Conservation (phyloP, 306 rosid genomes). For the Rosa chinensis region DNA sequence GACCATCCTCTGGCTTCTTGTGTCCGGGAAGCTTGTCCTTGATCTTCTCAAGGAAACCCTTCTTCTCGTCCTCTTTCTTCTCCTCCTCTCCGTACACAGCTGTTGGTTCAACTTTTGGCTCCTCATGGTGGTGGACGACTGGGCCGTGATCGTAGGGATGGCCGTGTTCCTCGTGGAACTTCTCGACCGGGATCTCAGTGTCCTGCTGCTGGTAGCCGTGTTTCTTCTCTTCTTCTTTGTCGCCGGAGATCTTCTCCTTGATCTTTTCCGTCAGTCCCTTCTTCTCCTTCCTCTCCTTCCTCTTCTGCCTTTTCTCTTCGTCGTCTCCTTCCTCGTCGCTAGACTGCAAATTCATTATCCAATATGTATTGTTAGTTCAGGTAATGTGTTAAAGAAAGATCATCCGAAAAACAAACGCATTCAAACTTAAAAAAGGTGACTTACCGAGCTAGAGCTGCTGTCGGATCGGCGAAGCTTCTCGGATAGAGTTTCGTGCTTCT, state of each 20-base stretch:
- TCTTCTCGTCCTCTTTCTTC: constrained; percentile 56
- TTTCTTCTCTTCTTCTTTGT: constrained; percentile 21
- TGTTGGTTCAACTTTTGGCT: background rate
- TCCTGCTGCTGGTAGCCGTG: constrained; percentile 35
- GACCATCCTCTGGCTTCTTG: constrained; percentile 66
- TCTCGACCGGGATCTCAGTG: constrained; percentile 53
- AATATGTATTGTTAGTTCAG: background rate
- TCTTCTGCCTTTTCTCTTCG: constrained; percentile 46
- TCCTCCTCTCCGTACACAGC: background rate
- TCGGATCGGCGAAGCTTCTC: constrained; percentile 41
- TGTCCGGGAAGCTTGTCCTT: constrained; percentile 83
- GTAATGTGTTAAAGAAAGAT: too few relatives aligned
- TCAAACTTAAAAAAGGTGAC: background rate
- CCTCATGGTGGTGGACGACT: background rate
- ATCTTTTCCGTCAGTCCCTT: constrained; percentile 40
- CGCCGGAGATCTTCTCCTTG: constrained; percentile 31
- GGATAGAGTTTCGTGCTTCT: constrained; percentile 28
- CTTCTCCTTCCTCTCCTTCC: constrained; percentile 55
- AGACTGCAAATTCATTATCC: constrained; percentile 41
- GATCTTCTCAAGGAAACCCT: constrained; percentile 75
- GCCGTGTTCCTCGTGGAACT: constrained; percentile 31
- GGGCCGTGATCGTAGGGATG: constrained; percentile 1
- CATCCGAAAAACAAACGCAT: too few relatives aligned
- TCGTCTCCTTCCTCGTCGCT: constrained; percentile 69
- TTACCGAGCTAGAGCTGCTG: constrained; percentile 54